These are phyloP conservation scores for Tetracladium setigerum DNA, from an alignment of 495 filamentous ascomycete species.

Conservation along the genomic window DNA sequence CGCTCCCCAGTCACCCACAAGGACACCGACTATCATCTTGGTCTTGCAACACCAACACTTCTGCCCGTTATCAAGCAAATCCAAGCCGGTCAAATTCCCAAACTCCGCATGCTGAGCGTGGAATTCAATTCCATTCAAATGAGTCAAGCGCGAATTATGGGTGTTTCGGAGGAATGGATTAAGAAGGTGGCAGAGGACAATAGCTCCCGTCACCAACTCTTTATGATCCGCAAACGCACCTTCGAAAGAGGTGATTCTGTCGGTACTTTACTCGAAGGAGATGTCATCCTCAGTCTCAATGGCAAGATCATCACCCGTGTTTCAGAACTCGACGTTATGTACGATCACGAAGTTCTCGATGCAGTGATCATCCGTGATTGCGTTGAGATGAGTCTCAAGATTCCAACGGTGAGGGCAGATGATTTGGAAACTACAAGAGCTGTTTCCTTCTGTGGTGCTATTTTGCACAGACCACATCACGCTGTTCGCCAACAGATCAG, in stretches of 20 bases:
- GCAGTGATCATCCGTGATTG: slow-evolving; percentile 83
- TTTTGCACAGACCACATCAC: slow-evolving; percentile 89
- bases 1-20: slow-evolving; percentile 68
- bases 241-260: slow-evolving; percentile 59
- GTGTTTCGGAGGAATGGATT: slow-evolving; percentile 93
- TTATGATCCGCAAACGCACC: slow-evolving; percentile 88
- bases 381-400: slow-evolving; percentile 65
- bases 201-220: slow-evolving; percentile 86
- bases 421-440: slow-evolving; percentile 89
- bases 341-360: slow-evolving; percentile 75
- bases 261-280: slow-evolving; percentile 73
- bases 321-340: slow-evolving; percentile 93
- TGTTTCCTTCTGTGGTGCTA: slow-evolving; percentile 90
- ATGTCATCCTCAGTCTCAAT: slow-evolving; percentile 88
- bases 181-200: slow-evolving; percentile 78
- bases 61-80: slow-evolving; percentile 81
- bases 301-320: slow-evolving; percentile 87
- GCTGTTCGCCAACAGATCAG: slow-evolving; percentile 95
- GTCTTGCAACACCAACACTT: slow-evolving; percentile 80
- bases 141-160: slow-evolving; percentile 97
- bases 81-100: slow-evolving; percentile 67
- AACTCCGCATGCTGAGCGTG: slow-evolving; percentile 81
- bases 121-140: slow-evolving; percentile 95
- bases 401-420: slow-evolving; percentile 81
- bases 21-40: slow-evolving; percentile 95